phyloP scores from a whole-genome alignment of 2,329 filamentous ascomycete species.

The Fusarium succisae region DNA sequence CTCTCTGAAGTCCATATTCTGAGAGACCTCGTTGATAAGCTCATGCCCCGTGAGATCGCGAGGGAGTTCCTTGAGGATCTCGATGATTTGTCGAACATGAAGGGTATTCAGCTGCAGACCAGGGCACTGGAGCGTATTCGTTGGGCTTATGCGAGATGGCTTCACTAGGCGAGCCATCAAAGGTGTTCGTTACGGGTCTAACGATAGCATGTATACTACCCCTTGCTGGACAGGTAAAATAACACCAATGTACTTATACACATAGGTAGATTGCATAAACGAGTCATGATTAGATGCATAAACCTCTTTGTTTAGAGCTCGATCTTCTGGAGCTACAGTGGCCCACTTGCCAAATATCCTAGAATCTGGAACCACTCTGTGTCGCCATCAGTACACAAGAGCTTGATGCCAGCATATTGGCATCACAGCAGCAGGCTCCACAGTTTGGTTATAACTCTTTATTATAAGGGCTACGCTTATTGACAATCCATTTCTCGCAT shows the following conservation, averaged over 20 bases:
- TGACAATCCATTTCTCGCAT: neutral
- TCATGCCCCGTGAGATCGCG: conserved; percentile 79
- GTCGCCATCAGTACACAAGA: neutral
- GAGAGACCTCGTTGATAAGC: conserved; percentile 64
- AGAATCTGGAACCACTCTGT: neutral
- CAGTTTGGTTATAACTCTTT: neutral
- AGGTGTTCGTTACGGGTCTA: neutral
- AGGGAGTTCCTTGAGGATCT: conserved; percentile 91
- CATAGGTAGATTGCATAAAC: conserved; percentile 32
- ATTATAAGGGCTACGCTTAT: neutral
- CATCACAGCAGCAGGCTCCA: neutral
- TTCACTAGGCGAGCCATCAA: conserved; percentile 36
- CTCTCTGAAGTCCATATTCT: conserved; percentile 90
- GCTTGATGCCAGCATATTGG: neutral
- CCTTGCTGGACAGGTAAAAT: conserved; percentile 11
- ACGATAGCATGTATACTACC: conserved; percentile 27
- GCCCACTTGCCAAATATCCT: neutral
- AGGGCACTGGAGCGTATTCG: conserved; percentile 83
- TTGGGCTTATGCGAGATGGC: conserved; percentile 89
- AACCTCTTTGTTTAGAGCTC: neutral
- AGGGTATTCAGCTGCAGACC: conserved; percentile 79
- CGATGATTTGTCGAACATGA: conserved; percentile 84
- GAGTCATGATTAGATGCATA: conserved; percentile 9
- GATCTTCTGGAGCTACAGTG: no score
- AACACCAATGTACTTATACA: conserved; percentile 17